Base-by-base conservation (phyloP, 345 rosid genomes). In the Syzygium aromaticum region DNA sequence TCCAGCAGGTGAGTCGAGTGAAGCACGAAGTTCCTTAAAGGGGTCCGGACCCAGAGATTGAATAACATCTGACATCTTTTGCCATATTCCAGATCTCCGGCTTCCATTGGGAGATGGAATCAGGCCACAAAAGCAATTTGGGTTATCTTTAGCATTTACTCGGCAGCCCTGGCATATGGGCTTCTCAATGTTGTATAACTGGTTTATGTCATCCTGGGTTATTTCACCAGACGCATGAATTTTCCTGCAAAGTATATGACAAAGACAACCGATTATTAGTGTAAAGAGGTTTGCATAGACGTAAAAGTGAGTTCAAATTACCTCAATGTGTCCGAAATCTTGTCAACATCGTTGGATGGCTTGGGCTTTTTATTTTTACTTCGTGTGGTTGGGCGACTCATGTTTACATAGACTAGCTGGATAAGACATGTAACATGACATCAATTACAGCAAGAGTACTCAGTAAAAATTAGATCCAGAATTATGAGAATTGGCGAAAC, bases 121-220 rank as follows among this genome's bases (percentile, higher is more conserved):
- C 77, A 98, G 80, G 15, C 96, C 99, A 89, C 99, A 98, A 85
- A 94, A 96, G 89, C 99, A 98, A 91, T 98, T 98, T 64, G 99
- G 99, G 78, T 96, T 96, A 87, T 98, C 99, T 86, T 95, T 96
- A 63, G 95, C 92, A 90, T 96, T 98, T 51, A 96, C 94, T 73
- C 98, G 98, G 89, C 99, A 98, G 38, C 99, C 98, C 90, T 95
- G 98, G 91, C 99, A 98, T 88, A 93, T 90, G 22, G 97, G 98
- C 88, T 98, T 98, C 56, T 88, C 89, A 54, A 94, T 91, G 94
- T 91, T 94, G 92, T 93, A 98, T 59, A 98, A 92, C 88, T 94
- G 94, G 67, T 93, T 92, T 86, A 98, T 85, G 89, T 94, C 96
- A 51, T 92, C 94, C 49, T 92, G 92, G 28, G 94, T 93, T 57